phyloP scores from a whole-genome alignment of 2,329 filamentous ascomycete species.

The Colletotrichum sp. region DNA sequence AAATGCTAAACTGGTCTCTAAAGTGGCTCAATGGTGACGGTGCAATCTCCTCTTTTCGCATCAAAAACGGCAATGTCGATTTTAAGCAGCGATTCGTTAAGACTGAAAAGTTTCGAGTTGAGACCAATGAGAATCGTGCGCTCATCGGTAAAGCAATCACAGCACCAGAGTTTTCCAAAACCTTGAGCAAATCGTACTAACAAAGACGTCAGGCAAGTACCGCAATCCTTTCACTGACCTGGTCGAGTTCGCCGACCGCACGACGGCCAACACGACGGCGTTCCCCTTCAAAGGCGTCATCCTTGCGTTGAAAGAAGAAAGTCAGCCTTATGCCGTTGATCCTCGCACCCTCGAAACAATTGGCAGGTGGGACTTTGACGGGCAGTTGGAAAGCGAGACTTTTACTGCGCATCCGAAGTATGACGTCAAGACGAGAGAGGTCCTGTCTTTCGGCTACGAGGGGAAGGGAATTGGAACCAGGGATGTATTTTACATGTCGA shows the following conservation, averaged over 20 bases:
- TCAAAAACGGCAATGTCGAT: not conserved
- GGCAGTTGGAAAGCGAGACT: not conserved
- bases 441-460: not conserved
- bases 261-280: not conserved
- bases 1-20: no score
- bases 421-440: not conserved
- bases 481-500: not conserved
- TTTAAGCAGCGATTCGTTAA: not conserved
- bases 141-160: not conserved
- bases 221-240: not conserved
- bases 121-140: not conserved
- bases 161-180: no score
- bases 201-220: not conserved
- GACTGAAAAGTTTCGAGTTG: not conserved
- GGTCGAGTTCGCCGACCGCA: not conserved
- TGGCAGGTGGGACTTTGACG: not conserved
- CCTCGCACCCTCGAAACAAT: not conserved
- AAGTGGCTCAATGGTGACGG: not conserved
- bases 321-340: not conserved
- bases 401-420: not conserved
- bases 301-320: not conserved
- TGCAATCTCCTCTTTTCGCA: not conserved
- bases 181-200: not conserved
- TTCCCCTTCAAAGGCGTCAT: not conserved
- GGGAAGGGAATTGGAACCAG: not conserved